Evolutionary conservation across 768 basidiomycete species (phyloP).

Genomic region (Sutorius australiensis): DNA sequence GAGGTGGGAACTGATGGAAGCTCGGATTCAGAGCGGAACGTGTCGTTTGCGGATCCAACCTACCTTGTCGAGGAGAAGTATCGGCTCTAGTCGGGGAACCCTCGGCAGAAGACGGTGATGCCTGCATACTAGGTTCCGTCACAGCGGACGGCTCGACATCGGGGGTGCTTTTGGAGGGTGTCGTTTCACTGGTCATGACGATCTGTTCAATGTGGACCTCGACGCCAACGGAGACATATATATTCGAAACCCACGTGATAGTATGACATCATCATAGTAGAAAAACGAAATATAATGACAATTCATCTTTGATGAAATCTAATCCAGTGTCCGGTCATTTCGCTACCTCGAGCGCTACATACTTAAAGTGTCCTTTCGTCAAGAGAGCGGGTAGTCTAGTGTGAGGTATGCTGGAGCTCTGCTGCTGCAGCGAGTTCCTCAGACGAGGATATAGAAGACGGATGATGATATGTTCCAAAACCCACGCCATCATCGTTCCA

Average conservation of each 20-base stretch:
- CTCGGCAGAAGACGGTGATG: conserved; percentile 23
- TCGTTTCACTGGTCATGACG: conserved; percentile 6
- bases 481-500: conserved; percentile 41
- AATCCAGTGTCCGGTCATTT: background rate
- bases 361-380: background rate
- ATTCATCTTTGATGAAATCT: background rate
- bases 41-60: background rate
- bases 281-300: background rate
- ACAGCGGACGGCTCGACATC: conserved; percentile 1
- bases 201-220: background rate
- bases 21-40: background rate
- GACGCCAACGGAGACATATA: background rate
- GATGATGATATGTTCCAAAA: conserved; percentile 3
- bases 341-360: background rate
- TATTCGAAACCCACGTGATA: conserved; percentile 17
- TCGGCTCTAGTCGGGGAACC: conserved; percentile 26
- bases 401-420: conserved; percentile 6
- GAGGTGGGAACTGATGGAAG: conserved; percentile 30
- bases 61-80: conserved; percentile 39
- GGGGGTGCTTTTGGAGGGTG: background rate
- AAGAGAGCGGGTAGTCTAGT: background rate
- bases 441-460: conserved; percentile 19
- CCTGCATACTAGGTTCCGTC: background rate
- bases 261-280: conserved; percentile 20
- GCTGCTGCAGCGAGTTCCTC: conserved; percentile 21